These are phyloP conservation scores for Chrysophaeum taylorii DNA, from an alignment of 352 stramenopile genomes.

Conservation along the genomic window DNA sequence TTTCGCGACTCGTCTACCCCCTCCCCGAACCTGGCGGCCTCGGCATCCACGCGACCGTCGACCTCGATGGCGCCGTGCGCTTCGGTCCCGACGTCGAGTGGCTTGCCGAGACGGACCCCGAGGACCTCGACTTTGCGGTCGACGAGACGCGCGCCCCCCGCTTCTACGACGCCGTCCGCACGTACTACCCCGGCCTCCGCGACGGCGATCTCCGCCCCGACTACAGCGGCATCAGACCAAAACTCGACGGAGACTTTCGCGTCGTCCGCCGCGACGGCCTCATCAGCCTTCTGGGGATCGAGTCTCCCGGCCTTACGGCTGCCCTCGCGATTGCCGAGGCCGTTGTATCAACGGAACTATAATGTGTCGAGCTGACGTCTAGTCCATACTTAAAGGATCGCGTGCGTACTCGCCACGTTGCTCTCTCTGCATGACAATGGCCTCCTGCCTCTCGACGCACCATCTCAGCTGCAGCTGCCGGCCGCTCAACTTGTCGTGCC, in stretches of 20 bases:
- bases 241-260: constrained; percentile 81
- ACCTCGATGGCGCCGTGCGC: constrained; percentile 72
- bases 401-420: too few relatives aligned
- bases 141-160: background rate
- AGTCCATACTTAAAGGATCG: too few relatives aligned
- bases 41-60: constrained; percentile 88
- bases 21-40: constrained; percentile 82
- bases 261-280: constrained; percentile 64
- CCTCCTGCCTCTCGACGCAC: too few relatives aligned
- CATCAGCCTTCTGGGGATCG: constrained; percentile 84
- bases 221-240: constrained; percentile 89
- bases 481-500: too few relatives aligned
- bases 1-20: constrained; percentile 80
- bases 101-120: constrained; percentile 45
- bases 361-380: too few relatives aligned
- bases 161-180: constrained; percentile 53
- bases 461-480: too few relatives aligned
- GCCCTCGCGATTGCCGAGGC: constrained; percentile 71
- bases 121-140: constrained; percentile 60
- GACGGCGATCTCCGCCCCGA: constrained; percentile 68
- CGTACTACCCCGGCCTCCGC: constrained; percentile 78
- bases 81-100: constrained; percentile 95
- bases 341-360: too few relatives aligned
- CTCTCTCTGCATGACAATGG: too few relatives aligned
- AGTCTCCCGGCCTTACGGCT: constrained; percentile 84